These are phyloP conservation scores for Aspergillus chevalieri DNA, from an alignment of 2,329 filamentous ascomycete species.

Conservation along the genomic window DNA sequence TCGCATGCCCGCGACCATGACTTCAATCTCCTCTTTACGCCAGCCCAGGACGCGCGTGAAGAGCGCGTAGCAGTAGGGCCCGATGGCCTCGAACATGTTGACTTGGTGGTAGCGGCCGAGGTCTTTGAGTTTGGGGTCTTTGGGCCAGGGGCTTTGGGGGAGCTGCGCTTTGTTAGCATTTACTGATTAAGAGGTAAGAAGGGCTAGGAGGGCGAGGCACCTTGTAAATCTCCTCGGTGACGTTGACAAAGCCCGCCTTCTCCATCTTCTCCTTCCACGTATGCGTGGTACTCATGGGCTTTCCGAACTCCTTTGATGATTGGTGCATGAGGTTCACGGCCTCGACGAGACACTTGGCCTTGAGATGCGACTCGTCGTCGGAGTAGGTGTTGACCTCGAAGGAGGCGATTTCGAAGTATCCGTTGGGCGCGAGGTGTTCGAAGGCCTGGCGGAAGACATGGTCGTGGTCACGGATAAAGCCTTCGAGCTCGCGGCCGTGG, in stretches of 20 bases:
- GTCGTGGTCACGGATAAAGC: conserved; percentile 22
- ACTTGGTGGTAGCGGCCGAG: conserved; percentile 39
- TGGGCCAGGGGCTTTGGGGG: conserved; percentile 49
- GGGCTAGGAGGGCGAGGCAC: conserved; percentile 9
- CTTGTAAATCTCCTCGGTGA: conserved; percentile 44
- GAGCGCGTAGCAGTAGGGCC: conserved; percentile 30
- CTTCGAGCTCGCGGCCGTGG: conserved; percentile 27
- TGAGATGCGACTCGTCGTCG: conserved; percentile 25
- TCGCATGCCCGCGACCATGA: conserved; percentile 33
- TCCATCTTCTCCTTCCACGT: conserved; percentile 40
- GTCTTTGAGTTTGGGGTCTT: conserved; percentile 47
- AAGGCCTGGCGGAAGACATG: conserved; percentile 20
- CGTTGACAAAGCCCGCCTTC: conserved; percentile 50
- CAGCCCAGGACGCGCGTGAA: conserved; percentile 37
- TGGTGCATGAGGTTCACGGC: conserved; percentile 24
- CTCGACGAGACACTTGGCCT: conserved; percentile 18
- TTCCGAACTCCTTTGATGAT: conserved; percentile 27
- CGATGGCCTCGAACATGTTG: conserved; percentile 32
- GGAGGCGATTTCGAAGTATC: conserved; percentile 43
- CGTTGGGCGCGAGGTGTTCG: conserved; percentile 20
- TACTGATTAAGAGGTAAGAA: not conserved
- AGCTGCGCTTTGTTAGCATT: conserved; percentile 24
- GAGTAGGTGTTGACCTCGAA: conserved; percentile 94
- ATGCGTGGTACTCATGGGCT: conserved; percentile 24
- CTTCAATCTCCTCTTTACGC: conserved; percentile 32